Evolutionary conservation across 2,329 filamentous ascomycete species (phyloP).

Genomic region (Botrytis paeoniae): DNA sequence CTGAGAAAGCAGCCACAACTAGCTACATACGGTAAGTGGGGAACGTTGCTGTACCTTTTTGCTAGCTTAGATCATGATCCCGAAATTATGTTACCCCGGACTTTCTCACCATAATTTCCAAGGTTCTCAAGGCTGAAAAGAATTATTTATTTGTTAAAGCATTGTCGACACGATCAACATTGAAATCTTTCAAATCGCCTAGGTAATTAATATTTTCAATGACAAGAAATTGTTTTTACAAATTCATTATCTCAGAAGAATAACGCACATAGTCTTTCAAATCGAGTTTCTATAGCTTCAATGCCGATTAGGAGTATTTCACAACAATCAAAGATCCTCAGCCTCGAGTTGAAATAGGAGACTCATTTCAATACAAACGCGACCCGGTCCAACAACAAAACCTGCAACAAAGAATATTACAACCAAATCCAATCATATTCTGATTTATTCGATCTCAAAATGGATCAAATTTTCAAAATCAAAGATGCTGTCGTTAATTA

Average conservation of each 20-base stretch:
- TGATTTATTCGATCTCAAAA: slow-evolving; percentile 14
- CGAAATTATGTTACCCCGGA: slow-evolving; percentile 10
- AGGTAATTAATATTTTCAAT: not conserved
- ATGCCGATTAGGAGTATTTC: not conserved
- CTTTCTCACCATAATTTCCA: slow-evolving; percentile 9
- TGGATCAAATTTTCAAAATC: slow-evolving; percentile 34
- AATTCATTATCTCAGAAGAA: not conserved
- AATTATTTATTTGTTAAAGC: not conserved
- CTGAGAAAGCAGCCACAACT: not conserved
- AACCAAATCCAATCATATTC: not conserved
- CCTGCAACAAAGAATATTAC: not conserved
- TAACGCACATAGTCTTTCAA: not conserved
- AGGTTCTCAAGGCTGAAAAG: slow-evolving; percentile 7
- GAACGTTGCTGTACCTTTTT: not conserved
- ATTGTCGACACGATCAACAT: not conserved
- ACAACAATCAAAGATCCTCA: slow-evolving; percentile 2
- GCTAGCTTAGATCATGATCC: not conserved
- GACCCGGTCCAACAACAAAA: not conserved
- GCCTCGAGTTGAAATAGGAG: slow-evolving; percentile 15
- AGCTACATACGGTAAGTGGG: not conserved
- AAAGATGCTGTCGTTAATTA: slow-evolving; percentile 33
- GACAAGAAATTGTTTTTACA: not conserved
- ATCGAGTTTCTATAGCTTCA: not conserved
- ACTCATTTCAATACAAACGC: not conserved
- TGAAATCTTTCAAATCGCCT: not conserved